A percentile compares a stretch with the other conserved stretches of the same genome.
Conservation (phyloP, 1,139 yeast genomes). For the Protomyces inundatus region DNA sequence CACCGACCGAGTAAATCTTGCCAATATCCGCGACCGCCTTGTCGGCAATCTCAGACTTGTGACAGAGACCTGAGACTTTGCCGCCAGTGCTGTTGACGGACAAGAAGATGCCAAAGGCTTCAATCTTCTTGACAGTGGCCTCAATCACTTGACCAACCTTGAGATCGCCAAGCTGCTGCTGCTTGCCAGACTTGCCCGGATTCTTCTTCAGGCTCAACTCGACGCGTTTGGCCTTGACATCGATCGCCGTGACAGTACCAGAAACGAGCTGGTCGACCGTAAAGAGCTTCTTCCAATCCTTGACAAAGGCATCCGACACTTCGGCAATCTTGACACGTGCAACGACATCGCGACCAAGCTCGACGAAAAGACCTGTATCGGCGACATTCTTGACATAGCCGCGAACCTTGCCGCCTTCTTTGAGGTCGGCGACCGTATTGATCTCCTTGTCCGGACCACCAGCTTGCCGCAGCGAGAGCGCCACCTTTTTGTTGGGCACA, state of each 20-base stretch:
- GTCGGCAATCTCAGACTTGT: slow-evolving; percentile 68
- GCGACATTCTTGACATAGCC: slow-evolving; percentile 75
- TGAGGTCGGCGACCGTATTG: slow-evolving; percentile 51
- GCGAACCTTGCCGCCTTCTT: slow-evolving; percentile 64
- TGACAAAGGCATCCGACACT: slow-evolving; percentile 70
- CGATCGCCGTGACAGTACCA: slow-evolving; percentile 66
- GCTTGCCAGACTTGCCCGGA: slow-evolving; percentile 65
- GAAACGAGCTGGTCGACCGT: slow-evolving; percentile 65
- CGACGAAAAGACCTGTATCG: slow-evolving; percentile 72
- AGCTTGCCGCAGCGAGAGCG: slow-evolving; percentile 27
- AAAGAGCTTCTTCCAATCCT: slow-evolving; percentile 81
- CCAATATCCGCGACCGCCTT: slow-evolving; percentile 45
- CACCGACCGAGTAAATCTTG: slow-evolving; percentile 35
- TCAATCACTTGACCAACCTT: slow-evolving; percentile 64
- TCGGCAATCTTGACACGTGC: slow-evolving; percentile 81
- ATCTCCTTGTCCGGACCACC: slow-evolving; percentile 48
- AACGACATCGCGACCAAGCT: slow-evolving; percentile 63
- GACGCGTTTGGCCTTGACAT: slow-evolving; percentile 52
- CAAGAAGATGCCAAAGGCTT: slow-evolving; percentile 89
- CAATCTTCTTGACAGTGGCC: slow-evolving; percentile 58
- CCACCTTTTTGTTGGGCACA: slow-evolving; percentile 40
- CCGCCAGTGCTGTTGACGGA: slow-evolving; percentile 68
- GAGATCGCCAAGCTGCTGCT: slow-evolving; percentile 55
- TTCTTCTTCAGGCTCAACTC: slow-evolving; percentile 77
- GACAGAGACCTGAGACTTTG: slow-evolving; percentile 75